Conservation (phyloP, 179 eudicot species). For the Amaranthus tricolor region DNA sequence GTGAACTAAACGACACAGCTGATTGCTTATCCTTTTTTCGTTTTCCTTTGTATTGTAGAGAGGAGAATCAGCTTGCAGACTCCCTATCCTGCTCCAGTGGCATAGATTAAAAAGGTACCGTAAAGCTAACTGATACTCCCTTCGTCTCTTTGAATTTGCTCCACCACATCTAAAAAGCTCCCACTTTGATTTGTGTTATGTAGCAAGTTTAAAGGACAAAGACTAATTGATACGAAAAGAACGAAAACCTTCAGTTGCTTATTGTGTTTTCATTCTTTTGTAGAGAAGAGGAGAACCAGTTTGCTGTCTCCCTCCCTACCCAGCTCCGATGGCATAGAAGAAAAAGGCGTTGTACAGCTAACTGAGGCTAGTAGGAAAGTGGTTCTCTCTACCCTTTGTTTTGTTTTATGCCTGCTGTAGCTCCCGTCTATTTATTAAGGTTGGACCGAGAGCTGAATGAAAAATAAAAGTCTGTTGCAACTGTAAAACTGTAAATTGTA, state of each 20-base stretch:
- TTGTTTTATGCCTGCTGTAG: conserved; percentile 12
- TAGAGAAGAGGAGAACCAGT: too few species aligned
- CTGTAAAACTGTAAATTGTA: conserved; percentile 44
- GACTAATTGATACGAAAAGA: too few species aligned
- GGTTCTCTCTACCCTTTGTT: conserved; percentile 33
- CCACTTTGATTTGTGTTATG: too few species aligned
- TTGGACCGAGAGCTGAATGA: conserved; percentile 41
- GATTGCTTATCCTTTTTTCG: not conserved
- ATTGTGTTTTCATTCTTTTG: too few species aligned
- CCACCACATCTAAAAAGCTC: too few species aligned
- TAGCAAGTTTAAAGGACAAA: too few species aligned
- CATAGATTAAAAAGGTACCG: not conserved
- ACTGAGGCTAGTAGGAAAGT: conserved; percentile 51
- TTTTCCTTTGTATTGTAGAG: conserved; percentile 37
- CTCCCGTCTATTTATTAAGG: conserved; percentile 40
- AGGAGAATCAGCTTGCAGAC: conserved; percentile 67
- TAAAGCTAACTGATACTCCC: too few species aligned
- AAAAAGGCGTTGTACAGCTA: conserved; percentile 64
- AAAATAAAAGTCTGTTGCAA: conserved; percentile 54
- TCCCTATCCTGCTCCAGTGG: conserved; percentile 46
- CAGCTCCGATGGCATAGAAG: conserved; percentile 43
- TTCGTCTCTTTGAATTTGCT: too few species aligned
- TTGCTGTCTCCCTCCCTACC: too few species aligned
- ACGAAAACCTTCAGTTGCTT: too few species aligned
- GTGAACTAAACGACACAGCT: too few species aligned